Evolutionary conservation across 2,329 filamentous ascomycete genomes (phyloP).

Genomic region (Pseudogymnoascus pannorum): DNA sequence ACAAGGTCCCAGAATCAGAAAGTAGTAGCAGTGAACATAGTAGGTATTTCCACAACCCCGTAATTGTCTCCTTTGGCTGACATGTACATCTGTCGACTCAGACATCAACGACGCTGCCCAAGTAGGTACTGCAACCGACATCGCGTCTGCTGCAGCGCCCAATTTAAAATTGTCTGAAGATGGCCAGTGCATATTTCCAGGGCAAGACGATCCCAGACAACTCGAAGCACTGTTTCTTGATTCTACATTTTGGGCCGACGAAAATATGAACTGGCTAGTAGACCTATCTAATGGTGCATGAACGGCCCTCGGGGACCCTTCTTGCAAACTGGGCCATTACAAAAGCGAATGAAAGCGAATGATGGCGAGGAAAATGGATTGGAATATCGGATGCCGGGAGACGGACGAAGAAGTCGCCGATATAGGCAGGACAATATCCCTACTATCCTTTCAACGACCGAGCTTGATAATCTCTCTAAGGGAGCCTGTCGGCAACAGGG

Average conservation of each 20-base stretch:
- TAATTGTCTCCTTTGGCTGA: not conserved
- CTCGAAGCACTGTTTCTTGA: not conserved
- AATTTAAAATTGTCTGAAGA: not conserved
- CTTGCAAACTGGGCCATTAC: not conserved
- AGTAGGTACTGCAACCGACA: not conserved
- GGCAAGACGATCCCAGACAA: not conserved
- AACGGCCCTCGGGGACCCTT: not conserved
- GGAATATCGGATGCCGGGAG: not conserved
- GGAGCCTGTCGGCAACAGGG: too few relatives aligned
- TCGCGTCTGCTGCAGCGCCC: not conserved
- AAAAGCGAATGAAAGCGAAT: not conserved
- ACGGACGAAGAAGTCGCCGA: not conserved
- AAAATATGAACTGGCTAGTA: not conserved
- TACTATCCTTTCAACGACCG: not conserved
- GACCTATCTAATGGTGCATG: not conserved
- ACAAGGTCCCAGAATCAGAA: not conserved
- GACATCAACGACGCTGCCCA: not conserved
- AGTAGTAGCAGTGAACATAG: not conserved
- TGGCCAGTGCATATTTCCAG: not conserved
- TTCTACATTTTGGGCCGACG: not conserved
- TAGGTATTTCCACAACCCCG: not conserved
- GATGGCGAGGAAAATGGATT: not conserved
- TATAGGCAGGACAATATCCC: not conserved
- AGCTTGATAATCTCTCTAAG: not conserved
- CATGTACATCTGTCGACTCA: not conserved